Evolutionary conservation across 495 filamentous ascomycete species (phyloP).

Genomic region (Aspergillus egyptiacus): DNA sequence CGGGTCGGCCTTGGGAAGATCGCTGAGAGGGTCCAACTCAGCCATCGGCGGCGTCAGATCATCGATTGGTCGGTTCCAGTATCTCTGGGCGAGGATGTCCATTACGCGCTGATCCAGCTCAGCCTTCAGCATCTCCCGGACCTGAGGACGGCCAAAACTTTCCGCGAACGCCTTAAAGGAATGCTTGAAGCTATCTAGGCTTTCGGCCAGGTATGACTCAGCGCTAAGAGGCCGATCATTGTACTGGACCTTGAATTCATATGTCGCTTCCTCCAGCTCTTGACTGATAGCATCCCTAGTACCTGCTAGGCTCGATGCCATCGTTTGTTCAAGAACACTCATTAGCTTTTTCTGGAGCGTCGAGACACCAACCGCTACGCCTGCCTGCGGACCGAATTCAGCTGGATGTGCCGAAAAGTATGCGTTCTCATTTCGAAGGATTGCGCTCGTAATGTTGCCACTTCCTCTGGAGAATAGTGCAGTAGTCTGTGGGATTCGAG

Average conservation of each 20-base stretch:
- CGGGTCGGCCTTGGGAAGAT: slow-evolving; percentile 74
- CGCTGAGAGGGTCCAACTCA: slow-evolving; percentile 66
- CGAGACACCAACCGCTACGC: slow-evolving; percentile 71
- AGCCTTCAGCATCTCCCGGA: slow-evolving; percentile 81
- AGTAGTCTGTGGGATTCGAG: slow-evolving; percentile 65
- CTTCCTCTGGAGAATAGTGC: slow-evolving; percentile 80
- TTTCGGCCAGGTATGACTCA: slow-evolving; percentile 93
- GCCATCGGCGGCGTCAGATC: slow-evolving; percentile 55
- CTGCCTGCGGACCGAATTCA: slow-evolving; percentile 68
- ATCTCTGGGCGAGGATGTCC: slow-evolving; percentile 88
- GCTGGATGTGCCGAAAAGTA: slow-evolving; percentile 80
- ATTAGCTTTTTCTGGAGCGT: slow-evolving; percentile 92
- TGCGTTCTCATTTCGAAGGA: slow-evolving; percentile 79
- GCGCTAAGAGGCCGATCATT: slow-evolving; percentile 93
- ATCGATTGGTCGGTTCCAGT: slow-evolving; percentile 95
- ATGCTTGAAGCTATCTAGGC: slow-evolving; percentile 94
- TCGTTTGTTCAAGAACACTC: slow-evolving; percentile 93
- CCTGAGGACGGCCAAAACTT: slow-evolving; percentile 80
- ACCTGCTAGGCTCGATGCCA: slow-evolving; percentile 81
- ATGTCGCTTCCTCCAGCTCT: slow-evolving; percentile 93
- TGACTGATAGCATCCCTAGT: slow-evolving; percentile 89
- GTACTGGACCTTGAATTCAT: slow-evolving; percentile 99
- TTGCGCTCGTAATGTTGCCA: slow-evolving; percentile 71
- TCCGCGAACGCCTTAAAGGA: slow-evolving; percentile 91
- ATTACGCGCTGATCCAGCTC: slow-evolving; percentile 93